Evolutionary conservation across 306 rosid genomes (phyloP), one percentile per base, ranked within the genome.

Genomic region (Prinsepia uniflora): DNA sequence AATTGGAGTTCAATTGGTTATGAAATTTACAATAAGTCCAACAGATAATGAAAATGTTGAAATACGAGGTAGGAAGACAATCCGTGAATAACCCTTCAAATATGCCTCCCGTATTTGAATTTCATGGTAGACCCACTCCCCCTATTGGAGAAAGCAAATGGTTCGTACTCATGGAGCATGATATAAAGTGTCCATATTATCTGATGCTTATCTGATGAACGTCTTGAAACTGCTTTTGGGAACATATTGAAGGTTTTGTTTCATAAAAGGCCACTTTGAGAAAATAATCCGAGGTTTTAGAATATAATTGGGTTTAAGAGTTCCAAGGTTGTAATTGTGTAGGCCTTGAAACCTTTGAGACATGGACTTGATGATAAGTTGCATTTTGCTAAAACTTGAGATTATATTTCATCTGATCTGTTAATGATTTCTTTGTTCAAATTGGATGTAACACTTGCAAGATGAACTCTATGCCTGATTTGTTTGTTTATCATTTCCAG

Each of bases 401-500:
- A 52, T 53, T 36, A 10, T 5, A 17, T 8, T 48, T 30, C 39
- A 8, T 30, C 71, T 17, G 12, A 30, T 47, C 24, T 34, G 22
- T 34, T 47, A 1, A 9, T 5, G 3, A 24, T 48, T 39, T 47
- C 6, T 30, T 48, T 66, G 71, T 13, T 24, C 6, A 22, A 30
- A 10, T 22, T 20, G 39, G 15, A 11, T 56, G 36, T 47, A 58
- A 15, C 7, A n/a, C 47, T 18, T 7, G 8, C 30, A 14, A 11
- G 12, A 13, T 46, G 4, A 20, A 18, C 63, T 53, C 34, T 54
- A 42, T 57, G 53, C 17, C 40, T 56, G 53, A 43, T 55, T 61
- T 36, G 24, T 36, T 17, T 50, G 4, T 50, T 9, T 70, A 17
- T 12, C 53, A 39, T 62, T 52, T 53, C 74, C 75, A 63, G 96